Evolutionary conservation across 2,329 filamentous ascomycete genomes (phyloP).

Genomic region (Phaeosphaeriaceae sp.): DNA sequence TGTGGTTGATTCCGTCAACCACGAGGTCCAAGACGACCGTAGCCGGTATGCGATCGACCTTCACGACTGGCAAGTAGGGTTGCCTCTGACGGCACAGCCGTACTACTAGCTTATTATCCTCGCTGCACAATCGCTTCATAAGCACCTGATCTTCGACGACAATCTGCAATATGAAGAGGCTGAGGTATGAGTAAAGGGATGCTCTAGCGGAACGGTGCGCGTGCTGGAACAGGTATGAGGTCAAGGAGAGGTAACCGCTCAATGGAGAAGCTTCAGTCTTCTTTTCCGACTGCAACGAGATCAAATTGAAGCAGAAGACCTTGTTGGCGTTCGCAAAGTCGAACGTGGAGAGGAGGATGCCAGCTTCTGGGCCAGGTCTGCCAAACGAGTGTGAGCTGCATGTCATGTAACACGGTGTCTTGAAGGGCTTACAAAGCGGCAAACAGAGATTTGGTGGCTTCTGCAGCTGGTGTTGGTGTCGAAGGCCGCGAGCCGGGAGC

Average conservation of each 20-base stretch:
- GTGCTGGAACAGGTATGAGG: conserved; percentile 92
- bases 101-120: conserved; percentile 75
- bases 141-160: conserved; percentile 84
- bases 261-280: conserved; percentile 77
- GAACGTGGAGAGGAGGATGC: conserved; percentile 83
- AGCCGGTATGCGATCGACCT: conserved; percentile 74
- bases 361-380: conserved; percentile 82
- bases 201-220: conserved; percentile 82
- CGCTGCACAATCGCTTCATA: conserved; percentile 83
- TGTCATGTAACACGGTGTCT: not conserved
- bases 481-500: conserved; percentile 70
- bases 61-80: conserved; percentile 79
- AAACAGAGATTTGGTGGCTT: conserved; percentile 84
- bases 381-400: conserved; percentile 12
- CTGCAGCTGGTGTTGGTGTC: conserved; percentile 69
- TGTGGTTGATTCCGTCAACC: conserved; percentile 92
- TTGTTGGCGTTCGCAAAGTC: conserved; percentile 96
- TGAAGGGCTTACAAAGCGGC: conserved; percentile 68
- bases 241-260: conserved; percentile 81
- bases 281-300: conserved; percentile 66
- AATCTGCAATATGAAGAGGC: conserved; percentile 83
- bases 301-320: conserved; percentile 85
- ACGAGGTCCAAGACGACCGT: conserved; percentile 83
- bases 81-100: conserved; percentile 89
- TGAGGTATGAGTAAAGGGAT: conserved; percentile 83